Evolutionary conservation across 2,329 filamentous ascomycete species (phyloP).

Genomic region (Fusarium avenaceum): DNA sequence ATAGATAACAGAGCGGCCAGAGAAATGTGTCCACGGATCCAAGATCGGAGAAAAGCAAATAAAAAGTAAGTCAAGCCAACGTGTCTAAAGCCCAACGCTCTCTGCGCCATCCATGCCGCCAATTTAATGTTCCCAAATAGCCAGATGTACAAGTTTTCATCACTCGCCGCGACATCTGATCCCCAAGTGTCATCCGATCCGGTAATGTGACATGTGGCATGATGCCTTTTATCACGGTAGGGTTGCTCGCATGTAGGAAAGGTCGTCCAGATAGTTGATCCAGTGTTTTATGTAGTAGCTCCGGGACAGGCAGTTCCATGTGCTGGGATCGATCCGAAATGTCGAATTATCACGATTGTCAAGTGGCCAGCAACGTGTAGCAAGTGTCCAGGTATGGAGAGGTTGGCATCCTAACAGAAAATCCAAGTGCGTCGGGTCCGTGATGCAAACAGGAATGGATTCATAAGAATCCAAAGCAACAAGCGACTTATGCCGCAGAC

Average conservation of each 20-base stretch:
- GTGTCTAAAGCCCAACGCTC: not conserved
- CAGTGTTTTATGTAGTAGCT: not conserved
- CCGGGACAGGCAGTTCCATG: not conserved
- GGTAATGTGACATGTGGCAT: not conserved
- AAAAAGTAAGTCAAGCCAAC: not conserved
- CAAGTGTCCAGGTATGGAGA: conserved; percentile 25
- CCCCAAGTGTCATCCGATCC: conserved; percentile 12
- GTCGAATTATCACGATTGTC: conserved; percentile 28
- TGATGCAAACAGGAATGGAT: conserved; percentile 10
- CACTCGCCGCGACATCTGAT: not conserved
- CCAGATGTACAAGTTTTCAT: not conserved
- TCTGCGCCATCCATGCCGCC: conserved; percentile 7
- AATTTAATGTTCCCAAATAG: not conserved
- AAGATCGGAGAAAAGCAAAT: not conserved
- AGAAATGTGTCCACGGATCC: conserved; percentile 21
- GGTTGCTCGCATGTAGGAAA: not conserved
- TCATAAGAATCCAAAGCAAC: conserved; percentile 24
- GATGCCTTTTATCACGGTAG: not conserved
- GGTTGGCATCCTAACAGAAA: conserved; percentile 15
- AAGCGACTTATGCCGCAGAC: conserved; percentile 21
- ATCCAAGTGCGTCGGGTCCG: conserved; percentile 1
- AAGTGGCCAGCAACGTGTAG: conserved; percentile 29
- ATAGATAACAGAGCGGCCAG: not conserved
- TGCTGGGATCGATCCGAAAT: not conserved
- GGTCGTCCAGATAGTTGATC: not conserved